Percentiles rank a stretch among this genome's conserved stretches.
phyloP scores from a whole-genome alignment of 148 eudicot species.

The Camellia japonica region DNA sequence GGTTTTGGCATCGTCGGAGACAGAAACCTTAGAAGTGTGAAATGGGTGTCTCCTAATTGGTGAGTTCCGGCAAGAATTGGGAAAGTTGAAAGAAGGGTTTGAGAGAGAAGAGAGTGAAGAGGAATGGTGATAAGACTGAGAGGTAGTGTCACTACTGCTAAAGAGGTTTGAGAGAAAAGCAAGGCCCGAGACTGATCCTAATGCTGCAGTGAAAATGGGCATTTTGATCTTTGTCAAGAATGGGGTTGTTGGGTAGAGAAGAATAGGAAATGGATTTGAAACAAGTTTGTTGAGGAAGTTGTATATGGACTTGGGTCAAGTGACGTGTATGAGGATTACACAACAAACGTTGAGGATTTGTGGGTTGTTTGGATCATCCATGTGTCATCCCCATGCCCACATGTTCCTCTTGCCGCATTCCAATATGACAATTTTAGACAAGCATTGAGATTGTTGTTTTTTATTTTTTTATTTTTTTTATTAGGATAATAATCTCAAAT shows the following conservation, averaged over 20 bases:
- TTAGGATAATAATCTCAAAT: too few species aligned
- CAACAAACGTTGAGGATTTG: background rate
- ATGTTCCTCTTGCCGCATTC: background rate
- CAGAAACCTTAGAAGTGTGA: slow-evolving; percentile 22
- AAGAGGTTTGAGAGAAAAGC: slow-evolving; percentile 32
- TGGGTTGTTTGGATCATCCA: background rate
- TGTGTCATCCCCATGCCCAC: slow-evolving; percentile 40
- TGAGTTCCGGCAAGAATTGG: slow-evolving; percentile 15
- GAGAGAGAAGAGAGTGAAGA: slow-evolving; percentile 21
- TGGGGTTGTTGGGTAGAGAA: background rate
- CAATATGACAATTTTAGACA: too few species aligned
- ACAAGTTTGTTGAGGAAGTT: background rate
- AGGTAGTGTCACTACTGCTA: slow-evolving; percentile 13
- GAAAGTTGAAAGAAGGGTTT: slow-evolving; percentile 21
- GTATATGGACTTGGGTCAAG: background rate
- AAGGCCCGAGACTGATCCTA: slow-evolving; percentile 39
- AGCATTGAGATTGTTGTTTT: too few species aligned
- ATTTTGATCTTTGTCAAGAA: slow-evolving; percentile 13
- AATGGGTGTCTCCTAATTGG: slow-evolving; percentile 24
- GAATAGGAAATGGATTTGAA: background rate
- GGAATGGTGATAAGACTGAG: slow-evolving; percentile 9
- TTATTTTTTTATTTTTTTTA: too few species aligned
- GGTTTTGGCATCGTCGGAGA: slow-evolving; percentile 38
- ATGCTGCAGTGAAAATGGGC: slow-evolving; percentile 47
- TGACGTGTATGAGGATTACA: background rate